phyloP scores from a whole-genome alignment of 805 yeast species.

The Candida hungchunana region DNA sequence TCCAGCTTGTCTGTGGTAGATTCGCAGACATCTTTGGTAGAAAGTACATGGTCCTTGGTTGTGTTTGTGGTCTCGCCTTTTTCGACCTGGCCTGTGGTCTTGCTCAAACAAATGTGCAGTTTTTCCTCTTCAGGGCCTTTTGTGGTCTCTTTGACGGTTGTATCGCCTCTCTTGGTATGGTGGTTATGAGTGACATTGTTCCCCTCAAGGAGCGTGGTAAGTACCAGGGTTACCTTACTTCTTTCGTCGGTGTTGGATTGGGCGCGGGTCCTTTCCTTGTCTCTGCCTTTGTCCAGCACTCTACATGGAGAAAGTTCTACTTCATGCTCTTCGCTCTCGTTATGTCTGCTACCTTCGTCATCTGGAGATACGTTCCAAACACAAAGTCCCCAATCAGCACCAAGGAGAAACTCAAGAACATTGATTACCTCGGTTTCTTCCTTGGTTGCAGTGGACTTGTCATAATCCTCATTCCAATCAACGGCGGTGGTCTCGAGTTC shows the following conservation, averaged over 20 bases:
- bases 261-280: conserved; percentile 41
- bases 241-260: conserved; percentile 47
- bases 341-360: conserved; percentile 41
- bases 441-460: conserved; percentile 45
- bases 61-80: conserved; percentile 36
- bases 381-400: conserved; percentile 31
- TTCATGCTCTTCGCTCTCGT: conserved; percentile 37
- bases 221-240: conserved; percentile 52
- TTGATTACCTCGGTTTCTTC: conserved; percentile 52
- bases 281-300: conserved; percentile 34
- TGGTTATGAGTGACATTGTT: conserved; percentile 51
- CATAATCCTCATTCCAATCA: conserved; percentile 46
- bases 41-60: conserved; percentile 39
- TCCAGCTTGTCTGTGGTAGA: conserved; percentile 52
- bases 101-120: conserved; percentile 44
- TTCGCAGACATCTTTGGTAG: conserved; percentile 55
- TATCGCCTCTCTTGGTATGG: conserved; percentile 46
- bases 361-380: conserved; percentile 40
- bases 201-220: conserved; percentile 50
- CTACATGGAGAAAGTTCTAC: conserved; percentile 40
- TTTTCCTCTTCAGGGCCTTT: conserved; percentile 49
- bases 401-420: conserved; percentile 39
- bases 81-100: conserved; percentile 51
- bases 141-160: conserved; percentile 60
- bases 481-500: conserved; percentile 58